Conservation (phyloP, 805 yeast species). For the Lachancea lanzarotensis region DNA sequence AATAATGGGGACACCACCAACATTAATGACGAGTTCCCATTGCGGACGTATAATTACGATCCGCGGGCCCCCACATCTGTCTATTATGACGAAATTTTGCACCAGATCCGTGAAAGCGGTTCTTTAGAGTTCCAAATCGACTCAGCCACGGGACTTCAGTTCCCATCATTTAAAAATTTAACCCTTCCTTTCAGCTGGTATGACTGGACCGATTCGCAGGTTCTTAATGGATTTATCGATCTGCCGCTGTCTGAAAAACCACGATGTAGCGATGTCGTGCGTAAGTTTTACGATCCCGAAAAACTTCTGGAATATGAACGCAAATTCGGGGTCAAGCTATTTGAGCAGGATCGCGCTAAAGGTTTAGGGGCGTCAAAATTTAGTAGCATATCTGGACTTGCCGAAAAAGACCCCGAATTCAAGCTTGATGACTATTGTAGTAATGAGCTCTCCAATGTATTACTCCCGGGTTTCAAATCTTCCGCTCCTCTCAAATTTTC, state of each 20-base stretch:
- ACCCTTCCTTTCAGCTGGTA: conserved; percentile 49
- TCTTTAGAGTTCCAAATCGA: not conserved
- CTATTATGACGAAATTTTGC: conserved; percentile 8
- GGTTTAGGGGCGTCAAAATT: conserved; percentile 17
- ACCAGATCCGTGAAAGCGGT: not conserved
- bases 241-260: conserved; percentile 28
- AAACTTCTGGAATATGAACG: conserved; percentile 16
- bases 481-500: conserved; percentile 7
- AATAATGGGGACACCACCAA: no score
- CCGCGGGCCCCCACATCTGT: conserved; percentile 10
- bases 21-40: conserved; percentile 1
- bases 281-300: conserved; percentile 20
- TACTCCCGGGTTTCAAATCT: conserved; percentile 9
- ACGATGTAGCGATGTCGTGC: conserved; percentile 20
- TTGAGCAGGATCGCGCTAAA: conserved; percentile 17
- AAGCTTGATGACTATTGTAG: conserved; percentile 3
- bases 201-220: conserved; percentile 45
- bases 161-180: conserved; percentile 7
- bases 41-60: conserved; percentile 11
- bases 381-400: conserved; percentile 1
- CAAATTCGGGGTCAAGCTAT: conserved; percentile 19
- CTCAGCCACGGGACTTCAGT: not conserved
- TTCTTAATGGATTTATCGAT: conserved; percentile 32
- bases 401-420: not conserved
- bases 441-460: conserved; percentile 1